Percentiles rank a stretch among this genome's conserved stretches.
phyloP scores from a whole-genome alignment of 108 stramenopile genomes.

The Cyclotella atomus region DNA sequence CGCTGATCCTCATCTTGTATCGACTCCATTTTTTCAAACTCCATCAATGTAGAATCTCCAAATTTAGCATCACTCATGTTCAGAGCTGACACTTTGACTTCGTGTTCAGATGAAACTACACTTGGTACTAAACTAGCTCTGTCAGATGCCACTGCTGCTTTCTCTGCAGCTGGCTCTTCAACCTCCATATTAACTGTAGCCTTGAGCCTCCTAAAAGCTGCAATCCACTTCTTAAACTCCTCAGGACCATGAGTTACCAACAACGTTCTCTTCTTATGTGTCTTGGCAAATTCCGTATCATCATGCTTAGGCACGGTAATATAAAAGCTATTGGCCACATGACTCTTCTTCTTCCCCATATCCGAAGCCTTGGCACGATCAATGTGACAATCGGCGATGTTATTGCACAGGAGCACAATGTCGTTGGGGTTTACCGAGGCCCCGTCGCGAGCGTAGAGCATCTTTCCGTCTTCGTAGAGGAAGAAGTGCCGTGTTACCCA shows the following conservation, averaged over 20 bases:
- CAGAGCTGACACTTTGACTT: slow-evolving; percentile 9
- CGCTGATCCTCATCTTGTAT: neutral
- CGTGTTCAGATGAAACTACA: neutral
- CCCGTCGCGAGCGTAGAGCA: slow-evolving; percentile 19
- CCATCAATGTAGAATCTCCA: neutral
- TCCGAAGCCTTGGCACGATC: slow-evolving; percentile 20
- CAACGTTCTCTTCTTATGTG: slow-evolving; percentile 3
- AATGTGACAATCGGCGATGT: slow-evolving; percentile 16
- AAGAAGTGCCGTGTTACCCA: slow-evolving; percentile 35
- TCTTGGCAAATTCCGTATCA: slow-evolving; percentile 1
- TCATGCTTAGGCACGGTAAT: slow-evolving; percentile 17
- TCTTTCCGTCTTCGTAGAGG: slow-evolving; percentile 29
- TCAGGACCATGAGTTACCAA: slow-evolving; percentile 30
- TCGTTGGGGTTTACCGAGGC: neutral
- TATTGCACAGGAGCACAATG: slow-evolving; percentile 18
- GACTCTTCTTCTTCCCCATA: slow-evolving; percentile 4
- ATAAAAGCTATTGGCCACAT: slow-evolving; percentile 30
- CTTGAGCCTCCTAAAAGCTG: slow-evolving; percentile 21
- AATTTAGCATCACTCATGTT: slow-evolving; percentile 14
- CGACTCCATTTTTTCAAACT: neutral
- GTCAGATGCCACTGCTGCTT: neutral
- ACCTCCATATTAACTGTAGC: slow-evolving; percentile 16
- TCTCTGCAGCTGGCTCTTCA: neutral
- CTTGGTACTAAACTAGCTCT: neutral
- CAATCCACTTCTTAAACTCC: slow-evolving; percentile 35